phyloP scores from a whole-genome alignment of 2,329 filamentous ascomycete species.

The Colletotrichum simmondsii region DNA sequence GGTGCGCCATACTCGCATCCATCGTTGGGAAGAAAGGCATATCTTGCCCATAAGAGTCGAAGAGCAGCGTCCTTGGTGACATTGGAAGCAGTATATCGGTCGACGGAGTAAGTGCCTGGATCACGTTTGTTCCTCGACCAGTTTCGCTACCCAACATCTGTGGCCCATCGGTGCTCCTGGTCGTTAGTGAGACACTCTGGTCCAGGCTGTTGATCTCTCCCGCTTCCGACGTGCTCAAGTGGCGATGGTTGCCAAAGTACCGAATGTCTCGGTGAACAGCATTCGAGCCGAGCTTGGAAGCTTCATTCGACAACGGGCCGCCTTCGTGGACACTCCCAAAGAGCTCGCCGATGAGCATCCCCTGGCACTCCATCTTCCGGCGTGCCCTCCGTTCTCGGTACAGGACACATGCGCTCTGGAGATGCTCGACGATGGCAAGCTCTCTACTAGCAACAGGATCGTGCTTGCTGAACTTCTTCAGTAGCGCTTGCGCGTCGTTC shows the following conservation, averaged over 20 bases:
- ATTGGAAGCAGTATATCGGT: slow-evolving; percentile 35
- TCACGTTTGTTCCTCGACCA: slow-evolving; percentile 12
- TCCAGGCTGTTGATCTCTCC: background rate
- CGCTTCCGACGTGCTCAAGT: background rate
- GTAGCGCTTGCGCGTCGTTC: slow-evolving; percentile 36
- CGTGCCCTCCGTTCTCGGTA: slow-evolving; percentile 38
- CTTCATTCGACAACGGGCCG: background rate
- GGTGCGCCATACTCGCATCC: slow-evolving; percentile 32
- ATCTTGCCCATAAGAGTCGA: slow-evolving; percentile 37
- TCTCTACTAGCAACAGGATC: slow-evolving; percentile 39
- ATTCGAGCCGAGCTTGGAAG: background rate
- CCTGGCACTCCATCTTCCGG: slow-evolving; percentile 38
- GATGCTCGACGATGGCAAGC: slow-evolving; percentile 37
- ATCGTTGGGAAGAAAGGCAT: slow-evolving; percentile 39
- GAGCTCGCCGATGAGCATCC: slow-evolving; percentile 37
- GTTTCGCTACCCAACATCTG: background rate
- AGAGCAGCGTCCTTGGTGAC: slow-evolving; percentile 37
- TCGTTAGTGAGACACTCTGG: background rate
- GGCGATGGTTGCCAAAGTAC: background rate
- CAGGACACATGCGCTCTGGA: slow-evolving; percentile 38
- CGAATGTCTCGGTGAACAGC: background rate
- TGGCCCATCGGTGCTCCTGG: slow-evolving; percentile 7
- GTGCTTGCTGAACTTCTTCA: slow-evolving; percentile 38
- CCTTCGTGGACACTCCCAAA: slow-evolving; percentile 39
- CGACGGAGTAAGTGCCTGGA: slow-evolving; percentile 21